Percentiles rank a stretch among this genome's conserved stretches.
These are phyloP conservation scores for Coelastrella sp. DNA, from an alignment of 139 green algal genomes.

Conservation along the genomic window DNA sequence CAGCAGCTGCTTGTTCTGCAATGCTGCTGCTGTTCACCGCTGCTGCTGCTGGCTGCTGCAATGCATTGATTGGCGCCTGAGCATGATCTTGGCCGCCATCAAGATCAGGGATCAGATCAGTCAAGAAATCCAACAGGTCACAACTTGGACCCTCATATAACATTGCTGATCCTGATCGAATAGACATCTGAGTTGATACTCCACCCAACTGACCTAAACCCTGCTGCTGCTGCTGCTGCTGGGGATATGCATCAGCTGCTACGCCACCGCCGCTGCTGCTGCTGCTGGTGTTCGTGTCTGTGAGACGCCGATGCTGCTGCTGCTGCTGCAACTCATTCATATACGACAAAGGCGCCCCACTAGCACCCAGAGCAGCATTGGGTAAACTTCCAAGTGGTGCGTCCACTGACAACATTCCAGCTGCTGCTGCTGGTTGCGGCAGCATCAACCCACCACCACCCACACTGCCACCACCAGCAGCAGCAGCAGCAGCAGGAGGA, in stretches of 20 bases:
- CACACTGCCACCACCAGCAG: neutral
- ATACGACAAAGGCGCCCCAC: no score
- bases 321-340: no score
- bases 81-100: neutral
- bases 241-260: neutral
- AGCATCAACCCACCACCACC: neutral
- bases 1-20: neutral
- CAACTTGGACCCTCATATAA: conserved; percentile 16
- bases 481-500: no score
- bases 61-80: neutral
- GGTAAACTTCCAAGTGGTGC: no score
- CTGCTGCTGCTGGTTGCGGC: no score
- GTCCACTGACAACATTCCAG: no score
- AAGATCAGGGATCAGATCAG: conserved; percentile 25
- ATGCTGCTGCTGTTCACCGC: neutral
- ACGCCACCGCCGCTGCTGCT: neutral
- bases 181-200: no score
- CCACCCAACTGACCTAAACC: no score
- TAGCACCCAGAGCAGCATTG: no score
- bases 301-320: neutral
- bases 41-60: neutral
- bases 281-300: neutral
- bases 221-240: conserved; percentile 27
- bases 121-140: conserved; percentile 20
- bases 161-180: neutral